Evolutionary conservation across 306 rosid species (phyloP).

Genomic region (Geum urbanum): DNA sequence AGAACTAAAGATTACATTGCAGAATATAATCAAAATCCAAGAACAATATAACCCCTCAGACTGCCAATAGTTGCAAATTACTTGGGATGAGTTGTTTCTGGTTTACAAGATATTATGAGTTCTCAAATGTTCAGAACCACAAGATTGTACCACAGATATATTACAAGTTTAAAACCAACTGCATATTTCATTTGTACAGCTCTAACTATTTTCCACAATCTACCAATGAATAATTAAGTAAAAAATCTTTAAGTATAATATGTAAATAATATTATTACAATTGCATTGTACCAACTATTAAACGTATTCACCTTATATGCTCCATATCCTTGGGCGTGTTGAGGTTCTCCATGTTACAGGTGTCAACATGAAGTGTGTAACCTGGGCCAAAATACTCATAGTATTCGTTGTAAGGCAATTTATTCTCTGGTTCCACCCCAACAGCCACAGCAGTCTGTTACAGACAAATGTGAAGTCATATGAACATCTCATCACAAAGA

Average conservation of each 20-base stretch:
- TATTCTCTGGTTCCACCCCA: slow-evolving; percentile 88
- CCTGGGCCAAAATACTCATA: slow-evolving; percentile 92
- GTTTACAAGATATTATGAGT: not conserved
- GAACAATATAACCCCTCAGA: not conserved
- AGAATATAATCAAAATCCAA: not conserved
- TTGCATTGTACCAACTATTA: not conserved
- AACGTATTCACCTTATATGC: slow-evolving; percentile 56
- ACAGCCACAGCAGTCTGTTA: slow-evolving; percentile 91
- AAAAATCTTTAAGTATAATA: not conserved
- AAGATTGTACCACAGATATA: not conserved
- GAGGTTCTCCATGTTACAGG: slow-evolving; percentile 77
- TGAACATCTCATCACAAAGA: not conserved
- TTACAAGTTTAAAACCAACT: not conserved
- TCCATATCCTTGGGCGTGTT: slow-evolving; percentile 79
- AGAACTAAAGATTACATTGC: not conserved
- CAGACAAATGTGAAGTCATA: slow-evolving; percentile 24
- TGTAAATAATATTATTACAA: not conserved
- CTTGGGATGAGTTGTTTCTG: not conserved
- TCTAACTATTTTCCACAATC: not conserved
- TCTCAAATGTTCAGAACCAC: not conserved
- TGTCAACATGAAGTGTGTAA: slow-evolving; percentile 67
- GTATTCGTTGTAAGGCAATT: slow-evolving; percentile 80
- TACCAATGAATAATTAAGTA: not conserved
- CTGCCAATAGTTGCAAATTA: not conserved
- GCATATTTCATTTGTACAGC: not conserved